These are phyloP conservation scores for Kalmanozyma brasiliensis DNA, from an alignment of 1,284 basidiomycete genomes.

Conservation along the genomic window DNA sequence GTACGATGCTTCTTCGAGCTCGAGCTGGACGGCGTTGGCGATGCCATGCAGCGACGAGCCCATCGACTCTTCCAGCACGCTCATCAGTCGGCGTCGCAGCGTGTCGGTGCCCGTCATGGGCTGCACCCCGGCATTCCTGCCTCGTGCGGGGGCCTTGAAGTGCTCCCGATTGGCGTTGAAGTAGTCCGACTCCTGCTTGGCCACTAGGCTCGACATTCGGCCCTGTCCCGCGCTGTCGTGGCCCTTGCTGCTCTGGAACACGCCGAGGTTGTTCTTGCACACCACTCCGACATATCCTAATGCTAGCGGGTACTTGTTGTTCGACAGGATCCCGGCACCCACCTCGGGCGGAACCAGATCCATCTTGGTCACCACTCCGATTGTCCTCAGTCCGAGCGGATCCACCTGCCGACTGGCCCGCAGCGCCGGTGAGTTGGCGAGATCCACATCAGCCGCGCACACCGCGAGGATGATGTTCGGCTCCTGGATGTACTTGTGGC, in stretches of 20 bases:
- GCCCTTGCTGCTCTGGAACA: conserved; percentile 49
- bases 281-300: conserved; percentile 98
- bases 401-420: conserved; percentile 92
- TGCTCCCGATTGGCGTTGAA: conserved; percentile 79
- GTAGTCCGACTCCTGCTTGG: conserved; percentile 81
- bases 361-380: conserved; percentile 99
- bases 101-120: conserved; percentile 86
- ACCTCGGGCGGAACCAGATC: conserved; percentile 88
- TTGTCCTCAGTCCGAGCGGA: conserved; percentile 90
- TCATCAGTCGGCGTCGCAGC: conserved; percentile 88
- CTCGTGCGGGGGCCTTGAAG: conserved; percentile 73
- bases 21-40: conserved; percentile 93
- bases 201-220: conserved; percentile 71
- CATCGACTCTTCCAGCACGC: conserved; percentile 97
- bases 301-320: conserved; percentile 95
- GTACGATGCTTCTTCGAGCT: conserved; percentile 94
- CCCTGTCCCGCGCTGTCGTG: conserved; percentile 55
- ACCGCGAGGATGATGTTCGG: conserved; percentile 98
- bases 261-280: conserved; percentile 69
- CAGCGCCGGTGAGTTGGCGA: conserved; percentile 96
- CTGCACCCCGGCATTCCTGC: conserved; percentile 70
- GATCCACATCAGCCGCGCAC: conserved; percentile 96
- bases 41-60: conserved; percentile 92
- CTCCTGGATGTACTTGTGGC: conserved; percentile 95
- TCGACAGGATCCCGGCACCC: conserved; percentile 83